Evolutionary conservation across 352 stramenopile species (phyloP).

Genomic region (Phytopythium vexans): DNA sequence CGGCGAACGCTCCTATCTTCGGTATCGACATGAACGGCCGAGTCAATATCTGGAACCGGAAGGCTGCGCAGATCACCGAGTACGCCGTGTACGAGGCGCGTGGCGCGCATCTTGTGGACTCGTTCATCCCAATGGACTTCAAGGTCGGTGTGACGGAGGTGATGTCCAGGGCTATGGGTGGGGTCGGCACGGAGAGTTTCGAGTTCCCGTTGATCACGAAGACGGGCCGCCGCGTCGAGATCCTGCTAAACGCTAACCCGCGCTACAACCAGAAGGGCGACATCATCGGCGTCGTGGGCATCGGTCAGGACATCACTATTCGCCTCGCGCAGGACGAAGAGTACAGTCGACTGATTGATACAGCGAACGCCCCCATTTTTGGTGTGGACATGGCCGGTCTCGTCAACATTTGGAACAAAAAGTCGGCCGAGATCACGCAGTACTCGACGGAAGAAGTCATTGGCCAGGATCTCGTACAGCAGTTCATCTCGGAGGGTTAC

Average conservation of each 20-base stretch:
- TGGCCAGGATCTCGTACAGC: conserved; percentile 80
- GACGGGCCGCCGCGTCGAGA: conserved; percentile 67
- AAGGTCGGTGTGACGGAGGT: conserved; percentile 53
- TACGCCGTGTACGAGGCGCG: conserved; percentile 89
- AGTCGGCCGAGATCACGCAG: conserved; percentile 86
- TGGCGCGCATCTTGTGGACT: conserved; percentile 82
- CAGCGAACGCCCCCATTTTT: conserved; percentile 87
- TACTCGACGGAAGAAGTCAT: conserved; percentile 88
- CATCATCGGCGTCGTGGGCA: conserved; percentile 79
- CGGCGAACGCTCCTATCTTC: conserved; percentile 89
- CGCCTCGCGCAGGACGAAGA: conserved; percentile 87
- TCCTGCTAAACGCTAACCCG: conserved; percentile 80
- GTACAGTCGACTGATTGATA: conserved; percentile 85
- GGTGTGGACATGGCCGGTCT: conserved; percentile 70
- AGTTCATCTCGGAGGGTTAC: conserved; percentile 87
- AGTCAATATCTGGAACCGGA: conserved; percentile 91
- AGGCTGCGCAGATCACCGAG: conserved; percentile 87
- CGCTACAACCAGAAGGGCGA: conserved; percentile 78
- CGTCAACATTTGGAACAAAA: conserved; percentile 92
- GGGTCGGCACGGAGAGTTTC: conserved; percentile 76
- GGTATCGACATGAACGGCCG: conserved; percentile 78
- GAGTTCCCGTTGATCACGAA: conserved; percentile 88
- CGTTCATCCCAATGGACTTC: conserved; percentile 85
- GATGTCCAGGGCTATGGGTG: conserved; percentile 58
- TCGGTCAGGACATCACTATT: conserved; percentile 80